Evolutionary conservation across 1,284 basidiomycete species (phyloP).

Genomic region (Ustilago esculenta): DNA sequence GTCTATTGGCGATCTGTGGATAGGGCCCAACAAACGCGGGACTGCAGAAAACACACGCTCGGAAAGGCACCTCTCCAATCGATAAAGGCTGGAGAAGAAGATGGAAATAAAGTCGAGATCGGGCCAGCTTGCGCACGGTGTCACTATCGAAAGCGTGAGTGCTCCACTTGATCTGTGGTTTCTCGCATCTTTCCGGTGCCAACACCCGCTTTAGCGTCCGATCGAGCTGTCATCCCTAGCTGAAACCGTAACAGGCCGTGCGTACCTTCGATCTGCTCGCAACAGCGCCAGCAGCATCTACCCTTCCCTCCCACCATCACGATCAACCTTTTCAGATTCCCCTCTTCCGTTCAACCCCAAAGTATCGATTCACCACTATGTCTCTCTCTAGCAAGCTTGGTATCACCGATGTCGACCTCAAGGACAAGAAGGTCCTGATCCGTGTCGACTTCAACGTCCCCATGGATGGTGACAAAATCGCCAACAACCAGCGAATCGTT

Average conservation of each 20-base stretch:
- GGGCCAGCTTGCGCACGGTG: slow-evolving; percentile 10
- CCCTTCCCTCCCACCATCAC: slow-evolving; percentile 2
- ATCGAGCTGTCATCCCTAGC: slow-evolving; percentile 2
- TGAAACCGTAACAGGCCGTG: slow-evolving; percentile 13
- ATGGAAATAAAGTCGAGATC: slow-evolving; percentile 8
- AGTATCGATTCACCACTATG: slow-evolving; percentile 73
- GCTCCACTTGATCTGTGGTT: slow-evolving; percentile 39
- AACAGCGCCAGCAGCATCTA: not conserved
- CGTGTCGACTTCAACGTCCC: slow-evolving; percentile 96
- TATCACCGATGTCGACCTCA: slow-evolving; percentile 90
- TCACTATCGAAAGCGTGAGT: not conserved
- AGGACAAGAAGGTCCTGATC: slow-evolving; percentile 80
- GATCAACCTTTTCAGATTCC: not conserved
- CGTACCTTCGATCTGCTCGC: slow-evolving; percentile 1
- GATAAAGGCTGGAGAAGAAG: slow-evolving; percentile 5
- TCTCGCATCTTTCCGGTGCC: slow-evolving; percentile 32
- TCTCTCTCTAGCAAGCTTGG: slow-evolving; percentile 83
- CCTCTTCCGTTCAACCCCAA: not conserved
- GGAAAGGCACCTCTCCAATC: slow-evolving; percentile 4
- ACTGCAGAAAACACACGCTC: too few species aligned
- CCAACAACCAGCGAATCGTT: slow-evolving; percentile 93
- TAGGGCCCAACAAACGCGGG: too few species aligned
- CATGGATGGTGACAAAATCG: slow-evolving; percentile 83
- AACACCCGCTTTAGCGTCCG: not conserved
- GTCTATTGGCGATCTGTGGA: too few species aligned